Evolutionary conservation across 352 stramenopile genomes (phyloP), one percentile per base, ranked within the genome.

Genomic region (Globisporangium barbulae): DNA sequence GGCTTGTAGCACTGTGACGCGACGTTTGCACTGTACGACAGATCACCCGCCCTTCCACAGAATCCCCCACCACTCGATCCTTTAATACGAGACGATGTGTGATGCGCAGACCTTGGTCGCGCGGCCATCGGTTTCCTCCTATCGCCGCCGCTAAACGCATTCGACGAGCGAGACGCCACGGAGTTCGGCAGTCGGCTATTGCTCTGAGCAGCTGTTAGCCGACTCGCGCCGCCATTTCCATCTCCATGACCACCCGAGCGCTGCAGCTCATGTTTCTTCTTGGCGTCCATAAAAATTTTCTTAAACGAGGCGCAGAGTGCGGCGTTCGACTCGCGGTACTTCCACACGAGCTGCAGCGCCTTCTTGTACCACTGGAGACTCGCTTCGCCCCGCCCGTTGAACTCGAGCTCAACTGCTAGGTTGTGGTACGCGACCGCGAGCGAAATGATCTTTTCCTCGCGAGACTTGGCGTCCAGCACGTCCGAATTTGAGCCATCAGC

Each of bases 351-450:
- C 52, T 93, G 80, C 10, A 91, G 64, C 1, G 85, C 81, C 59
- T 93, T 91, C 67, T 91, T 91, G 59, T 91, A 93, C 85, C 85
- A 93, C 61, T 93, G 85, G 12, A 93, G 69, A 60, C 85, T 91
- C 10, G 82, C 81, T 31, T 91, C 82, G 0, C 81, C 77, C 5
- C 81, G 73, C 3, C 69, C 70, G 48, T 90, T 93, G 60, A 91
- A 91, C 61, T 93, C 85, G 1, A 93, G 68, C 64, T 93, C 85
- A 15, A 91, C 85, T 0, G 79, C 82, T 28, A 93, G 67, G 56
- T 93, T 93, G 54, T 91, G 85, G 63, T 93, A 93, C 6, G 85
- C 85, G 19, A 93, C 83, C 0, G 85, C 85, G 3, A 93, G 73
- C 30, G 80, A 83, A 35, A 93, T 75, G 45, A 91, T 76, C 63